Percentiles rank a stretch among this genome's conserved stretches.
phyloP scores from a whole-genome alignment of 2,329 filamentous ascomycete species.

The Cordyceps pruinosa region DNA sequence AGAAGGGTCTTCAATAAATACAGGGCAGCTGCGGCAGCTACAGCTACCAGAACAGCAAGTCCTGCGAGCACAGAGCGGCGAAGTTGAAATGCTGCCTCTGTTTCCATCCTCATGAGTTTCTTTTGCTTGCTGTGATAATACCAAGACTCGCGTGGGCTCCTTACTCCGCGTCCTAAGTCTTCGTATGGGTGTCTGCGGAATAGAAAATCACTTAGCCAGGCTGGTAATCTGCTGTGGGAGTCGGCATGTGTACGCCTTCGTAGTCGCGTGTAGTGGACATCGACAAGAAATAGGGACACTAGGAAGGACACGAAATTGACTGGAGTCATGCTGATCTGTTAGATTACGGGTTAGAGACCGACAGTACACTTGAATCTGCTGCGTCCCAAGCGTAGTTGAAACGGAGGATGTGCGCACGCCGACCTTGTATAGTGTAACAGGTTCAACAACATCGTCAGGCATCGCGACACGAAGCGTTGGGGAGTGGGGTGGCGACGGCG shows the following conservation, averaged over 20 bases:
- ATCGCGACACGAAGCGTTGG: not conserved
- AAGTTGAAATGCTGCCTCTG: conserved; percentile 57
- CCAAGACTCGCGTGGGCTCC: conserved; percentile 22
- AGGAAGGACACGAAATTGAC: conserved; percentile 58
- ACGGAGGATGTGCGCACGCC: not conserved
- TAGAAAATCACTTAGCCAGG: conserved; percentile 36
- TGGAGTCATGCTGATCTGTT: conserved; percentile 51
- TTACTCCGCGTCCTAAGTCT: conserved; percentile 21
- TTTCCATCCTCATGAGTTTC: conserved; percentile 55
- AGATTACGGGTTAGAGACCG: not conserved
- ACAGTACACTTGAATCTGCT: not conserved
- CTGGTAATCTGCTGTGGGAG: conserved; percentile 25
- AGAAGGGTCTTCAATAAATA: not conserved
- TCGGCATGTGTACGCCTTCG: conserved; percentile 35
- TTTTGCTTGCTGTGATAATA: conserved; percentile 52
- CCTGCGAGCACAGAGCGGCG: conserved; percentile 45
- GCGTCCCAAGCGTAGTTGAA: not conserved
- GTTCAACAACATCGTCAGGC: not conserved
- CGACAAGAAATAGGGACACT: conserved; percentile 56
- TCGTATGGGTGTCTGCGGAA: conserved; percentile 35
- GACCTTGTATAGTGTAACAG: conserved; percentile 5
- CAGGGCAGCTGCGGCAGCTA: conserved; percentile 23
- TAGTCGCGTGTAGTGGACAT: conserved; percentile 47
- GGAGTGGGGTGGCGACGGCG: not conserved
- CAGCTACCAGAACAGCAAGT: conserved; percentile 33